Evolutionary conservation across 2,329 filamentous ascomycete genomes (phyloP).

Genomic region (Cytospora paraplurivora): DNA sequence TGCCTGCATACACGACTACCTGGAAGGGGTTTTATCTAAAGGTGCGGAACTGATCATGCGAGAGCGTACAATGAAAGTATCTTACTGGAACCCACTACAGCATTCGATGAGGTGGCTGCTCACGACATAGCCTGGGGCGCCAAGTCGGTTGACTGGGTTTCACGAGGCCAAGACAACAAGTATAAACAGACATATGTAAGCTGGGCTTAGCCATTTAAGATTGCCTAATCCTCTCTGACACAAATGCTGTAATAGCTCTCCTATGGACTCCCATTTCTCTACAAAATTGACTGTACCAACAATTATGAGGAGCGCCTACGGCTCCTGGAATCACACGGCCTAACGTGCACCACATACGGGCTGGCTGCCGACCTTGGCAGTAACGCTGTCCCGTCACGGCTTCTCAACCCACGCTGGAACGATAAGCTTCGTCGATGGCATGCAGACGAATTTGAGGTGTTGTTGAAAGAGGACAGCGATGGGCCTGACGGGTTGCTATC

Average conservation of each 20-base stretch:
- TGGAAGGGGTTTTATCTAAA: not conserved
- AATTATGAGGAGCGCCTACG: not conserved
- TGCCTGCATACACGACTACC: conserved; percentile 12
- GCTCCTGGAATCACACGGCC: not conserved
- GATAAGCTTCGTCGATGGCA: too few relatives aligned
- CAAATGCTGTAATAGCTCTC: not conserved
- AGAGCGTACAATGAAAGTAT: not conserved
- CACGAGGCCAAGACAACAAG: not conserved
- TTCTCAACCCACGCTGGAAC: too few relatives aligned
- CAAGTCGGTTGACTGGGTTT: conserved; percentile 5
- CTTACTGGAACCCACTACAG: not conserved
- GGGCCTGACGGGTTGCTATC: not conserved
- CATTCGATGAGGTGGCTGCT: conserved; percentile 9
- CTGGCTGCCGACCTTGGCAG: not conserved
- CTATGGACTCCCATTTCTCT: conserved; percentile 8
- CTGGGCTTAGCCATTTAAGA: too few relatives aligned
- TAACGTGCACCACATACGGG: not conserved
- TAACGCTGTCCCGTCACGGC: not conserved
- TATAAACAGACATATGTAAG: conserved; percentile 12
- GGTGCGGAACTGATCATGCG: not conserved
- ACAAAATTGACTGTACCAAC: not conserved
- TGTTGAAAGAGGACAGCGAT: not conserved
- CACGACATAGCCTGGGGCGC: conserved; percentile 8
- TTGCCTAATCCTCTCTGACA: not conserved
- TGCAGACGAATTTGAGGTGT: too few relatives aligned